Conservation (phyloP, 2,329 filamentous ascomycete species). For the Cladosporium sp. region DNA sequence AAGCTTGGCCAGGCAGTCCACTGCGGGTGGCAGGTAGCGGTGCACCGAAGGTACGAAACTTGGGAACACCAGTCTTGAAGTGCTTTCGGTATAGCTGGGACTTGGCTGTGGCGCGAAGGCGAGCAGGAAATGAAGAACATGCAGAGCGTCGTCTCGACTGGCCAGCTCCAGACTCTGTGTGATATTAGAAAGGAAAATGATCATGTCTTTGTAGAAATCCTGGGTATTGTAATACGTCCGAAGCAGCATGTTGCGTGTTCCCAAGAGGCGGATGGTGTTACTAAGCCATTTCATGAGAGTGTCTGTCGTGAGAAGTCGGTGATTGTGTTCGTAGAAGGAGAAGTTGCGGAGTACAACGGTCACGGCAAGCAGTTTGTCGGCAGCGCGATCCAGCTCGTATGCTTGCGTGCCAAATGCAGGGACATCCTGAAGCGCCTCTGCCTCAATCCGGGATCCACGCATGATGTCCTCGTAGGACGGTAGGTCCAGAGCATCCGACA, state of each 20-base stretch:
- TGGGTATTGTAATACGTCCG: slow-evolving; percentile 80
- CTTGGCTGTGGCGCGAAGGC: slow-evolving; percentile 81
- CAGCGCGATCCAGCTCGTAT: slow-evolving; percentile 82
- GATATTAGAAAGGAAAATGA: slow-evolving; percentile 81
- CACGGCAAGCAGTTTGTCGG: slow-evolving; percentile 84
- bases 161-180: slow-evolving; percentile 79
- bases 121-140: slow-evolving; percentile 83
- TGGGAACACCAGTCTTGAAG: slow-evolving; percentile 66
- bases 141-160: slow-evolving; percentile 81
- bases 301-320: slow-evolving; percentile 70
- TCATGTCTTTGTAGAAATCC: slow-evolving; percentile 95
- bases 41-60: slow-evolving; percentile 79
- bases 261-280: slow-evolving; percentile 79
- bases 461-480: slow-evolving; percentile 85
- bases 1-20: slow-evolving; percentile 88
- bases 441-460: slow-evolving; percentile 66
- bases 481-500: slow-evolving; percentile 82
- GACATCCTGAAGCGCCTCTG: slow-evolving; percentile 69
- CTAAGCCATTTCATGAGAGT: slow-evolving; percentile 80
- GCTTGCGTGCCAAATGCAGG: slow-evolving; percentile 72
- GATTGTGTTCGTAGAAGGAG: slow-evolving; percentile 81
- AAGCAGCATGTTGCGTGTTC: slow-evolving; percentile 83
- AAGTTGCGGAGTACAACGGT: slow-evolving; percentile 91
- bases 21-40: slow-evolving; percentile 82
- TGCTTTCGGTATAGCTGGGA: slow-evolving; percentile 56